phyloP scores from a whole-genome alignment of 1,284 basidiomycete species.

The Cutaneotrichosporon cutaneum region DNA sequence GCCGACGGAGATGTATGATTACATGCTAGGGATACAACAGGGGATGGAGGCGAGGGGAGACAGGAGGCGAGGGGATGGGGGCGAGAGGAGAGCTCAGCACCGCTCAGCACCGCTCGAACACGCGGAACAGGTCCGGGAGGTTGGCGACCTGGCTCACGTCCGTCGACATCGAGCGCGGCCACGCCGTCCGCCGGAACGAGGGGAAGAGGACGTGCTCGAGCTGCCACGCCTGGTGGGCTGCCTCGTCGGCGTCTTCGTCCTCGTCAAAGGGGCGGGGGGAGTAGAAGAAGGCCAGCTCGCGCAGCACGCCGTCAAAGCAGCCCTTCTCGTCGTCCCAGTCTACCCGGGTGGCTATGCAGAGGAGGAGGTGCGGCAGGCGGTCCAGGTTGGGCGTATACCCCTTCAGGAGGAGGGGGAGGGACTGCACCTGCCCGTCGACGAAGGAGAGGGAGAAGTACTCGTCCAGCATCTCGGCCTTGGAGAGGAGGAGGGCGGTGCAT shows the following conservation, averaged over 20 bases:
- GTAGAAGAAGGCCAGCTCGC: constrained; percentile 89
- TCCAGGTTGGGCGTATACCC: constrained; percentile 84
- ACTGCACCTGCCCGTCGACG: constrained; percentile 64
- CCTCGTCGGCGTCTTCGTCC: constrained; percentile 31
- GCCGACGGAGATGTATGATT: not conserved
- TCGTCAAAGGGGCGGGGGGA: constrained; percentile 59
- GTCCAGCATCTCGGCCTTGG: constrained; percentile 75
- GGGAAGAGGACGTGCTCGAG: constrained; percentile 85
- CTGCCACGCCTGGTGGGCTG: constrained; percentile 68
- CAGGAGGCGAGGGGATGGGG: no score
- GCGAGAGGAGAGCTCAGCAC: not conserved
- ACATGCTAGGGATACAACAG: constrained; percentile 2
- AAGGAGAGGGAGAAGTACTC: constrained; percentile 88
- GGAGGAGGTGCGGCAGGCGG: constrained; percentile 77
- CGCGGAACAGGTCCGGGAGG: constrained; percentile 81
- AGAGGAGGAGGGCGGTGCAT: constrained; percentile 39
- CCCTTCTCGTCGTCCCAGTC: constrained; percentile 80
- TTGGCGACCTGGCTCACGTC: constrained; percentile 80
- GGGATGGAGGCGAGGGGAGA: no score
- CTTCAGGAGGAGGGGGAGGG: constrained; percentile 75
- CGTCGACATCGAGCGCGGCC: constrained; percentile 18
- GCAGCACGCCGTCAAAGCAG: constrained; percentile 82
- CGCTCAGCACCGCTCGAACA: constrained; percentile 87
- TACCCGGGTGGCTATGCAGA: constrained; percentile 82
- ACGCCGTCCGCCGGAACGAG: constrained; percentile 64